Evolutionary conservation across 371 early-diverging fungal species (phyloP).

Genomic region (Lichtheimia ornata): DNA sequence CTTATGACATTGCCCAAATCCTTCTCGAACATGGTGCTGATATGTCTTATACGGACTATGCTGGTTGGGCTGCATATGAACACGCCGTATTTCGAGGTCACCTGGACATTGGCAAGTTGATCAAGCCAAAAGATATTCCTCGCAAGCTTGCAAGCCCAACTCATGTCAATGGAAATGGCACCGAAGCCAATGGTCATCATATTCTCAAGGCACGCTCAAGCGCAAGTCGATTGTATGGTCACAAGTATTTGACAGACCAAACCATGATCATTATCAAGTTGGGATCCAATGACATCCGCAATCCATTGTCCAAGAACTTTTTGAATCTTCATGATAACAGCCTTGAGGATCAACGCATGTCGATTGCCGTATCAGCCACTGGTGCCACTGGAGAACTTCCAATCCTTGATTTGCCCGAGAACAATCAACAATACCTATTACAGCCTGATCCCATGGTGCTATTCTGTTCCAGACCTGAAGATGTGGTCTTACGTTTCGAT

Average conservation of each 20-base stretch:
- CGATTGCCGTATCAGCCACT: constrained; percentile 60
- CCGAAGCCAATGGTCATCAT: neutral
- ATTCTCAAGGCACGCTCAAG: constrained; percentile 24
- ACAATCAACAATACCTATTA: constrained; percentile 23
- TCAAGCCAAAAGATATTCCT: constrained; percentile 34
- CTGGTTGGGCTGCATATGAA: constrained; percentile 68
- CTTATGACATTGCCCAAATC: constrained; percentile 46
- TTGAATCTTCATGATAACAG: constrained; percentile 20
- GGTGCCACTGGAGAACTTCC: constrained; percentile 64
- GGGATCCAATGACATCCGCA: constrained; percentile 68
- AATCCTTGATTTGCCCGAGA: constrained; percentile 61
- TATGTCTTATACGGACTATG: constrained; percentile 43
- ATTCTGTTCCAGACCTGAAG: constrained; percentile 51
- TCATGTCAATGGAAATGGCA: neutral
- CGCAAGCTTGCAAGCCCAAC: neutral
- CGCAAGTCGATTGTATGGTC: constrained; percentile 62
- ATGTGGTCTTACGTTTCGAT: constrained; percentile 61
- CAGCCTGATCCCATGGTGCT: constrained; percentile 66
- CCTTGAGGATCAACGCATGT: constrained; percentile 45
- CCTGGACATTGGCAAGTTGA: constrained; percentile 48
- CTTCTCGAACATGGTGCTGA: constrained; percentile 60
- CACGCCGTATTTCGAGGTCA: constrained; percentile 69
- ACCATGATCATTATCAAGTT: constrained; percentile 67
- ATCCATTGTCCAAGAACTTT: constrained; percentile 30
- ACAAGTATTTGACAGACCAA: constrained; percentile 64